phyloP scores from a whole-genome alignment of 805 yeast genomes.

The Candida verbasci region DNA sequence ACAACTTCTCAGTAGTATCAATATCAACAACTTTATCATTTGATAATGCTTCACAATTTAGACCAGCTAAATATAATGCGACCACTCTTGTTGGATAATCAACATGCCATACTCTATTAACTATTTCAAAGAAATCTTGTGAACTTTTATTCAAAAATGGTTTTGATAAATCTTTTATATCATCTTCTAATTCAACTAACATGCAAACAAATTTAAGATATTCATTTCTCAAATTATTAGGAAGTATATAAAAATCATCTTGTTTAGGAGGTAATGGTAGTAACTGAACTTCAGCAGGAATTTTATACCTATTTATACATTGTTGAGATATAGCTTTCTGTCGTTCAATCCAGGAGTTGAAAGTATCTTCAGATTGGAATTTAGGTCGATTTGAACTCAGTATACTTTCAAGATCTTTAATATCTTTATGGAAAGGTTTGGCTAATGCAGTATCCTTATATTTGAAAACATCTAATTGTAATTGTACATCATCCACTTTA shows the following conservation, averaged over 20 bases:
- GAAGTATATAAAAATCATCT: constrained; percentile 34
- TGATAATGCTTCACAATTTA: constrained; percentile 23
- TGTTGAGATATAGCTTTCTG: constrained; percentile 20
- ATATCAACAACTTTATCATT: constrained; percentile 25
- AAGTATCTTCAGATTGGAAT: constrained; percentile 20
- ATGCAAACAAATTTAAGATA: constrained; percentile 28
- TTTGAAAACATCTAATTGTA: constrained; percentile 53
- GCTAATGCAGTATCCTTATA: constrained; percentile 39
- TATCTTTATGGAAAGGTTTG: constrained; percentile 33
- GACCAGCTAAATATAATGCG: constrained; percentile 47
- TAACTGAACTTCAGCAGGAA: constrained; percentile 29
- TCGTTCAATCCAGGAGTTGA: constrained; percentile 29
- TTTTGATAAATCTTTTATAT: constrained; percentile 11
- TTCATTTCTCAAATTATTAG: constrained; percentile 19
- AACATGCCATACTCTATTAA: constrained; percentile 57
- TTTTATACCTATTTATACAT: constrained; percentile 24
- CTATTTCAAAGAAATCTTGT: constrained; percentile 38
- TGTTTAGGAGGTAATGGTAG: constrained; percentile 31
- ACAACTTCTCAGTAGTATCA: constrained; percentile 18
- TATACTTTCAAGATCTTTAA: constrained; percentile 11
- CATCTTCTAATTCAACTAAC: background rate
- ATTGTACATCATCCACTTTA: constrained; percentile 37
- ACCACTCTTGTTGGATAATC: constrained; percentile 46
- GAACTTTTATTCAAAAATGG: constrained; percentile 38
- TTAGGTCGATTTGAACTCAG: background rate